Evolutionary conservation across 225 moss, liverwort and hornwort genomes (phyloP).

Genomic region (Anthoceros angustus): DNA sequence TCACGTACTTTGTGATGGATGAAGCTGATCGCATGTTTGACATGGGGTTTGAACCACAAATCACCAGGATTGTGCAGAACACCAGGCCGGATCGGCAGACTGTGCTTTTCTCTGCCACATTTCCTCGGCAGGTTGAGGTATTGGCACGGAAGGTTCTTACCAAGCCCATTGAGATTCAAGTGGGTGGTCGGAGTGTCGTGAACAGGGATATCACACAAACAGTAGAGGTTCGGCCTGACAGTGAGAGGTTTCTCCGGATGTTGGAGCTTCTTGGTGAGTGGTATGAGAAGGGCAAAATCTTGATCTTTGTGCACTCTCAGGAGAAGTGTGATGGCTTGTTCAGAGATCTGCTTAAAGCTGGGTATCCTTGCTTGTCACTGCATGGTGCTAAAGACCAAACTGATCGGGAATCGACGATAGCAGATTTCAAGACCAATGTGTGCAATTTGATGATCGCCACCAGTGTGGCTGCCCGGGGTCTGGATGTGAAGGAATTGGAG

Average conservation of each 20-base stretch:
- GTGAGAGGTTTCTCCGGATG: slow-evolving; percentile 72
- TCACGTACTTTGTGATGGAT: slow-evolving; percentile 98
- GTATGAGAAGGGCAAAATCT: slow-evolving; percentile 95
- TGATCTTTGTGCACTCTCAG: slow-evolving; percentile 95
- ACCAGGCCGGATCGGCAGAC: slow-evolving; percentile 95
- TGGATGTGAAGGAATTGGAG: slow-evolving; percentile 97
- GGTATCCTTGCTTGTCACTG: slow-evolving; percentile 88
- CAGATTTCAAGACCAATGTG: slow-evolving; percentile 89
- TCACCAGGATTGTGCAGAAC: slow-evolving; percentile 92
- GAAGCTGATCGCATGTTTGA: slow-evolving; percentile 99
- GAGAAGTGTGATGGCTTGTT: slow-evolving; percentile 93
- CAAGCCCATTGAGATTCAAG: slow-evolving; percentile 83
- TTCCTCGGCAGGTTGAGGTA: slow-evolving; percentile 92
- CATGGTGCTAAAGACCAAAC: slow-evolving; percentile 99
- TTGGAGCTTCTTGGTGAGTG: slow-evolving; percentile 95
- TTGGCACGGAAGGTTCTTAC: slow-evolving; percentile 86
- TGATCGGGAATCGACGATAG: slow-evolving; percentile 85
- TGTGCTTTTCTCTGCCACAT: slow-evolving; percentile 91
- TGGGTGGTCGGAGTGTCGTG: slow-evolving; percentile 88
- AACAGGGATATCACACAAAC: slow-evolving; percentile 98
- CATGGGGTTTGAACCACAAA: slow-evolving; percentile 99
- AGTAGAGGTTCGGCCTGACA: slow-evolving; percentile 87
- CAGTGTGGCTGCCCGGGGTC: slow-evolving; percentile 85
- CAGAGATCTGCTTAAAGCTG: slow-evolving; percentile 72
- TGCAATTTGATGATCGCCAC: slow-evolving; percentile 98